These are phyloP conservation scores for Trichosphaerium sp. DNA, from an alignment of 78 protist genomes.

Conservation along the genomic window DNA sequence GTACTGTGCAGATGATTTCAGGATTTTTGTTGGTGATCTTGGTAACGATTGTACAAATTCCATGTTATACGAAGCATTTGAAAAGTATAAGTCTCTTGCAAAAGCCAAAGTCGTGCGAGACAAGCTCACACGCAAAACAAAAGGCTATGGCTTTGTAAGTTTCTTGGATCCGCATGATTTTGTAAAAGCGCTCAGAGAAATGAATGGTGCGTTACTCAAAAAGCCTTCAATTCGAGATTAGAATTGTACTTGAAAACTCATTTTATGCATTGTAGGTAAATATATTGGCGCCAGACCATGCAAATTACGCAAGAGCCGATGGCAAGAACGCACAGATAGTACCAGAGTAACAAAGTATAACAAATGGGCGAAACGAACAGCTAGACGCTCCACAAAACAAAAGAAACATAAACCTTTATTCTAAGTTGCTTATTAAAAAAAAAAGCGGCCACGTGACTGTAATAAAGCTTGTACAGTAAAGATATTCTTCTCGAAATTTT, in stretches of 20 bases:
- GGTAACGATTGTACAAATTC: constrained; percentile 69
- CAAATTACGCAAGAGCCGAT: constrained; percentile 25
- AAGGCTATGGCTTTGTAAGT: constrained; percentile 68
- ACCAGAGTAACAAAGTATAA: too few species aligned
- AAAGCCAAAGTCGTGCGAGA: constrained; percentile 58
- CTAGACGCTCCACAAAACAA: too few species aligned
- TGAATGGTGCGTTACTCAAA: constrained; percentile 27
- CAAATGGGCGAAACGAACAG: too few species aligned
- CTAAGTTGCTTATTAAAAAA: too few species aligned
- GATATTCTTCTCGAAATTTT: too few species aligned
- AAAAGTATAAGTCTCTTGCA: constrained; percentile 45
- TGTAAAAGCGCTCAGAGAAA: constrained; percentile 42
- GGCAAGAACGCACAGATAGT: constrained; percentile 29
- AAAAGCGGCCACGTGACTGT: too few species aligned
- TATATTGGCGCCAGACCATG: constrained; percentile 55
- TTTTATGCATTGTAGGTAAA: constrained; percentile 2
- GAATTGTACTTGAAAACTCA: too few species aligned
- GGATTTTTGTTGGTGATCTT: constrained; percentile 65
- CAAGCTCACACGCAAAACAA: constrained; percentile 25
- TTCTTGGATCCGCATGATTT: constrained; percentile 53
- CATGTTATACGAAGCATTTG: constrained; percentile 34
- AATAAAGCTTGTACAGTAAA: too few species aligned
- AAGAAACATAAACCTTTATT: too few species aligned
- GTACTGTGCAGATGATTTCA: constrained; percentile 36
- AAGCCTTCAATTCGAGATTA: background rate